A percentile compares a stretch with the other conserved stretches of the same genome.
Conservation (phyloP, 805 yeast genomes). For the Hanseniaspora mollemarum region DNA sequence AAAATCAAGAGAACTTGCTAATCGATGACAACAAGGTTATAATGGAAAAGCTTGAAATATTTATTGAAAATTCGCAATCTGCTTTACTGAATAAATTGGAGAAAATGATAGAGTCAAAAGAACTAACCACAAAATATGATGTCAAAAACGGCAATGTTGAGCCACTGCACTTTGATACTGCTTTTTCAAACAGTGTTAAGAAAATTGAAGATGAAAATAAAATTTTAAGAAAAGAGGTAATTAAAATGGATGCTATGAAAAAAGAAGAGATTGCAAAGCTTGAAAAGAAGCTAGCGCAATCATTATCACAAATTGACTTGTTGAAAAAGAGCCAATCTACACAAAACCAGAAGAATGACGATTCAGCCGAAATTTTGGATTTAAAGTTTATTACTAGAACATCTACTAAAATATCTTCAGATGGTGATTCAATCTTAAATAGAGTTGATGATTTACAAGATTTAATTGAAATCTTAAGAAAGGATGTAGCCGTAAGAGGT, state of each 20-base stretch:
- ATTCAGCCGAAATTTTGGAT: conserved; percentile 6
- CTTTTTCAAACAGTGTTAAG: background rate
- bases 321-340: background rate
- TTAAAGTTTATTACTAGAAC: conserved; percentile 64
- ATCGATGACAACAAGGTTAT: background rate
- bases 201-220: background rate
- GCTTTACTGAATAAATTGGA: background rate
- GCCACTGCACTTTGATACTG: background rate
- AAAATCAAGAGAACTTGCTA: too few species aligned
- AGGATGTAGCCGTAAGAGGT: conserved; percentile 86
- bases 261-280: background rate
- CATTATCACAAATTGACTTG: background rate
- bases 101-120: background rate
- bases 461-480: conserved; percentile 72
- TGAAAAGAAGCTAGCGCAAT: conserved; percentile 3
- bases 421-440: conserved; percentile 62
- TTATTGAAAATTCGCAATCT: background rate
- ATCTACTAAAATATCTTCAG: conserved; percentile 58
- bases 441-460: conserved; percentile 88
- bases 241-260: background rate
- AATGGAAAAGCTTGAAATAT: background rate
- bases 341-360: background rate
- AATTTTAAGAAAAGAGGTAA: background rate
- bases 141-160: background rate
- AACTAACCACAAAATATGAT: background rate